These are phyloP conservation scores for Leavenworthia alabamica DNA, from an alignment of 345 rosid species.

Conservation along the genomic window DNA sequence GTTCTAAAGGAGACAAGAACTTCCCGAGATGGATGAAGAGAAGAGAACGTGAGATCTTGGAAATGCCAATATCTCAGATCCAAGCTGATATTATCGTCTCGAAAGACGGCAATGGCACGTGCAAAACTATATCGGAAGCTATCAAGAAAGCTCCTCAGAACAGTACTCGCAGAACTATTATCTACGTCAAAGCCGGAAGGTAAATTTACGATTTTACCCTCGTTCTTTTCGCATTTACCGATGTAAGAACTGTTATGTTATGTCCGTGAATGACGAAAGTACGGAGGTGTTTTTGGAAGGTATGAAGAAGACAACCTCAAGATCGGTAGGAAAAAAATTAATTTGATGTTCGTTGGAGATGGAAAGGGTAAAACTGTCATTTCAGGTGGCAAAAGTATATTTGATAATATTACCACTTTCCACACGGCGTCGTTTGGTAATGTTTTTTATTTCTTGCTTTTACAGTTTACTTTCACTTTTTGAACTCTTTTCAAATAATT, in stretches of 20 bases:
- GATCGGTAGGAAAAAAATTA: conserved; percentile 82
- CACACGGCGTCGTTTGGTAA: conserved; percentile 94
- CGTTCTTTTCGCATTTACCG: background rate
- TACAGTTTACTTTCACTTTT: background rate
- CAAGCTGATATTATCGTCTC: conserved; percentile 87
- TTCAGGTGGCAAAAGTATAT: conserved; percentile 56
- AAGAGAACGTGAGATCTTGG: conserved; percentile 53
- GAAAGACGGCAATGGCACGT: conserved; percentile 74
- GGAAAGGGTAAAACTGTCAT: conserved; percentile 79
- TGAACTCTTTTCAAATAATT: background rate
- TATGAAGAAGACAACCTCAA: conserved; percentile 76
- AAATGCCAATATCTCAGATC: conserved; percentile 47
- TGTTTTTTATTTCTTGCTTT: too few relatives aligned
- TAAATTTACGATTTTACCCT: conserved; percentile 26
- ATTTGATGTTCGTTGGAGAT: conserved; percentile 90
- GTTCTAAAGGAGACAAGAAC: conserved; percentile 6
- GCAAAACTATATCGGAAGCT: conserved; percentile 76
- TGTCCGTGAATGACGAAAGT: too few relatives aligned
- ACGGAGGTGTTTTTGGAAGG: conserved; percentile 38
- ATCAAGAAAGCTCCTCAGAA: conserved; percentile 79
- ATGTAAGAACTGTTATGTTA: too few relatives aligned
- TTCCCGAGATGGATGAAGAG: conserved; percentile 66
- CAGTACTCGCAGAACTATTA: conserved; percentile 61
- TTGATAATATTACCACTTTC: conserved; percentile 67
- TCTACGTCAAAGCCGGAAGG: conserved; percentile 95